phyloP scores from a whole-genome alignment of 1,139 yeast genomes.

The Candida tetrigidarum region DNA sequence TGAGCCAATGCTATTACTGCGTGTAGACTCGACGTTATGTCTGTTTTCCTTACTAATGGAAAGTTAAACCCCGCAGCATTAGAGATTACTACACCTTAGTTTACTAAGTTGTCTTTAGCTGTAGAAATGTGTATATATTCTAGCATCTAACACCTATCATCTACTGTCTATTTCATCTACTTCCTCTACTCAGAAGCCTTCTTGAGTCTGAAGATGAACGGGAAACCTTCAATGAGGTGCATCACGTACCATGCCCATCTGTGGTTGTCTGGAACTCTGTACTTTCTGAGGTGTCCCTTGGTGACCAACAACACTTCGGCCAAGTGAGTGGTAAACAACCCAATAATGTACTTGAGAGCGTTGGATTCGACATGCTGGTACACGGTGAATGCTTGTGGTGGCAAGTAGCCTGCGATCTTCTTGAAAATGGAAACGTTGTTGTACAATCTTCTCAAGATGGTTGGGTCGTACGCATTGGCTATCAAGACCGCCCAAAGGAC shows the following conservation, averaged over 20 bases:
- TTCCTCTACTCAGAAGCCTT: slow-evolving; percentile 23
- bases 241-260: slow-evolving; percentile 52
- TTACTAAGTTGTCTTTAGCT: too few relatives aligned
- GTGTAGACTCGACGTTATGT: too few relatives aligned
- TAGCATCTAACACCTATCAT: too few relatives aligned
- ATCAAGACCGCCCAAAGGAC: slow-evolving; percentile 30
- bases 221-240: slow-evolving; percentile 61
- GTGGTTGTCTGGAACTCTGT: slow-evolving; percentile 57
- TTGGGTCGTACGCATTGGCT: slow-evolving; percentile 31
- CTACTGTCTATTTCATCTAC: too few relatives aligned
- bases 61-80: too few relatives aligned
- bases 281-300: slow-evolving; percentile 49
- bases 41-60: too few relatives aligned
- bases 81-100: too few relatives aligned
- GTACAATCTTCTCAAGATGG: slow-evolving; percentile 26
- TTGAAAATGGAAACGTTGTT: slow-evolving; percentile 34
- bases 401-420: slow-evolving; percentile 24
- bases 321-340: slow-evolving; percentile 45
- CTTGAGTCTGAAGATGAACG: slow-evolving; percentile 49
- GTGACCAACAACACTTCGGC: slow-evolving; percentile 47
- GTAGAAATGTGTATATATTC: too few relatives aligned
- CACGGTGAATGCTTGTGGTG: slow-evolving; percentile 22
- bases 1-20: too few relatives aligned
- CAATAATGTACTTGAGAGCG: slow-evolving; percentile 17
- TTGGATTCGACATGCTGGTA: slow-evolving; percentile 22